Evolutionary conservation across 257 asterid species (phyloP).

Genomic region (Perilla frutescens): DNA sequence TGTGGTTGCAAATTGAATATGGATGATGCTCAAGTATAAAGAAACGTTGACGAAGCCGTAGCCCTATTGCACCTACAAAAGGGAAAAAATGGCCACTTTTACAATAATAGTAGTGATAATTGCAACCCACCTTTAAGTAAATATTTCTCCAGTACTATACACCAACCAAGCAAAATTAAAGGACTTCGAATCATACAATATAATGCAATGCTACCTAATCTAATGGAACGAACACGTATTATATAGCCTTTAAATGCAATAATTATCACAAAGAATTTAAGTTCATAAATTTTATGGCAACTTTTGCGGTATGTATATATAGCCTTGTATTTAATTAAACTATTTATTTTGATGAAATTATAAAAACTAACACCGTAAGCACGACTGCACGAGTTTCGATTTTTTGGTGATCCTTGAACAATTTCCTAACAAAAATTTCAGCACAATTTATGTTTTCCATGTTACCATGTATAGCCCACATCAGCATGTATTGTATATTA

Average conservation of each 20-base stretch:
- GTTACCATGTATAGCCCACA: too few relatives aligned
- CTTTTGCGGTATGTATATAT: too few relatives aligned
- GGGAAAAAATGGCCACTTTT: not conserved
- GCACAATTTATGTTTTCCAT: too few relatives aligned
- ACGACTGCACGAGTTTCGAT: too few relatives aligned
- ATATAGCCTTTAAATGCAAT: not conserved
- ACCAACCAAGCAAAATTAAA: not conserved
- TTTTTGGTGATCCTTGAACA: too few relatives aligned
- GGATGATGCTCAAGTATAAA: not conserved
- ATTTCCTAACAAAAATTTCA: too few relatives aligned
- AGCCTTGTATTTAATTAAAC: too few relatives aligned
- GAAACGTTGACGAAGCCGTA: not conserved
- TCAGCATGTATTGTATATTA: too few relatives aligned
- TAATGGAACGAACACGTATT: not conserved
- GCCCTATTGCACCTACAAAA: slow-evolving; percentile 1
- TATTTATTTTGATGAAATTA: too few relatives aligned
- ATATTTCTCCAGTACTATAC: not conserved
- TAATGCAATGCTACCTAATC: slow-evolving; percentile 24
- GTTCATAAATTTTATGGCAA: too few relatives aligned
- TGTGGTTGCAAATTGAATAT: not conserved
- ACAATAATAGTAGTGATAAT: slow-evolving; percentile 23
- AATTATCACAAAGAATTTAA: not conserved
- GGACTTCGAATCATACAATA: slow-evolving; percentile 11
- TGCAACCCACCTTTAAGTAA: not conserved
- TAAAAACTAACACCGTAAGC: too few relatives aligned